Base-by-base conservation (phyloP, 163 green algal species). In the Volvox carteri region DNA sequence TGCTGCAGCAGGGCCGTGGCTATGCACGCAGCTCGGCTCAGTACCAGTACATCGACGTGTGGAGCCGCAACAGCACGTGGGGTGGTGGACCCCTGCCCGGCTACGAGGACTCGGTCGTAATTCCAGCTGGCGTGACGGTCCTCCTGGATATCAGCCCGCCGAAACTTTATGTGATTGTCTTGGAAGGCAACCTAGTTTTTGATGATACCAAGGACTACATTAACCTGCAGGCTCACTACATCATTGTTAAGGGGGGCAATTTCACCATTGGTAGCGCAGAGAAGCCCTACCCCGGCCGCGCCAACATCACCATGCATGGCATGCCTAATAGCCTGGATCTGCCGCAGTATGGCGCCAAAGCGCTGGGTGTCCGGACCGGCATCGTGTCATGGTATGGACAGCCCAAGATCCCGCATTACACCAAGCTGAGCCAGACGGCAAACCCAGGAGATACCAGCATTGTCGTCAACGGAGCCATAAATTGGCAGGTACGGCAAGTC, bases 401-500 rank as follows among this genome's bases (percentile, higher is more conserved):
- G 79, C 92, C 90, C n/a, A 97, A 96, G 92, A 85, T 72, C 18
- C 95, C 95, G 1, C 90, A 90, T 8, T 98, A 92, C 92, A 97
- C 95, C 1, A 74, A 83, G 56, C 73, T 93, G 23, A 89, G 83
- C 56, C 28, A 30, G 16, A 91, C 88, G 8, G 91, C 60, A 1
- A 41, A 78, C 44, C 16, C 25, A 0, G 56, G 56, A 7, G 91
- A 86, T 54, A 92, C 65, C 21, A 68, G 0, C 46, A 93, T 95
- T 54, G 68, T 28, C 2, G 42, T 94, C 4, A 84, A 88, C 28
- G 91, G 91, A 12, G 0, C 16, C 19, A 72, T 92, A 41, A 93
- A 92, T 80, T 93, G 89, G 86, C 16, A 72, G 68, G 68, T 85
- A 52, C 2, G 62, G 30, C 33, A n/a, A 33, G 19, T n/a, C n/a